phyloP scores from a whole-genome alignment of 116 monocot genomes.

The Dioscorea cayenensis region DNA sequence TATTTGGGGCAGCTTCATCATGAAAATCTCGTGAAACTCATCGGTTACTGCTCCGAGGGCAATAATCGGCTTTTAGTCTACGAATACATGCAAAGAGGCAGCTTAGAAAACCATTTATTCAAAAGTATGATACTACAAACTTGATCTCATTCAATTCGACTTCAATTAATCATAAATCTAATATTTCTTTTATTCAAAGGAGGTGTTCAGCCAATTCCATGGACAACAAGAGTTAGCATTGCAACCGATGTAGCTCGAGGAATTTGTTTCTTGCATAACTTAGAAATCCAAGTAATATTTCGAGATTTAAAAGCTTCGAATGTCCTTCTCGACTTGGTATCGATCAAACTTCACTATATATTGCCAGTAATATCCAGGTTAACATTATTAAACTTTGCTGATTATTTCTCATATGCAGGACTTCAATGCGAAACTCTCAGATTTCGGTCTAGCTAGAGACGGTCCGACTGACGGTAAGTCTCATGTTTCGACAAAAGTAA shows the following conservation, averaged over 20 bases:
- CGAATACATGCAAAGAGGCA: neutral
- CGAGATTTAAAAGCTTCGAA: constrained; percentile 4
- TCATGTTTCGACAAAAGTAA: neutral
- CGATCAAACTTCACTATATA: neutral
- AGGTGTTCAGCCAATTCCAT: neutral
- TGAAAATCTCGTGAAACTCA: constrained; percentile 10
- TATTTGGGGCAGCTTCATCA: constrained; percentile 5
- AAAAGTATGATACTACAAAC: neutral
- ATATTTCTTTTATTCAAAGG: neutral
- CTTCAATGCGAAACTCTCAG: constrained; percentile 4
- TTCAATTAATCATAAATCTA: no score
- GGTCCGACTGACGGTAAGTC: neutral
- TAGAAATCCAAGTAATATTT: constrained; percentile 4
- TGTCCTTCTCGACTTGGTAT: constrained; percentile 1
- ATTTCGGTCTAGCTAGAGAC: constrained; percentile 5
- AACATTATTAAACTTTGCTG: neutral
- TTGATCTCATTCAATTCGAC: neutral
- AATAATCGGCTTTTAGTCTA: neutral
- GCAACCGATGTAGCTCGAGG: neutral
- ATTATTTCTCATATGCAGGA: neutral
- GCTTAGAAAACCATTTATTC: neutral
- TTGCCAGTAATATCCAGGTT: neutral
- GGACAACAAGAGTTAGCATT: neutral
- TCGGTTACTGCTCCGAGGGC: constrained; percentile 9
- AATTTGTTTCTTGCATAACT: neutral